Conservation (phyloP, 306 rosid genomes). For the Aeschynomene evenia region DNA sequence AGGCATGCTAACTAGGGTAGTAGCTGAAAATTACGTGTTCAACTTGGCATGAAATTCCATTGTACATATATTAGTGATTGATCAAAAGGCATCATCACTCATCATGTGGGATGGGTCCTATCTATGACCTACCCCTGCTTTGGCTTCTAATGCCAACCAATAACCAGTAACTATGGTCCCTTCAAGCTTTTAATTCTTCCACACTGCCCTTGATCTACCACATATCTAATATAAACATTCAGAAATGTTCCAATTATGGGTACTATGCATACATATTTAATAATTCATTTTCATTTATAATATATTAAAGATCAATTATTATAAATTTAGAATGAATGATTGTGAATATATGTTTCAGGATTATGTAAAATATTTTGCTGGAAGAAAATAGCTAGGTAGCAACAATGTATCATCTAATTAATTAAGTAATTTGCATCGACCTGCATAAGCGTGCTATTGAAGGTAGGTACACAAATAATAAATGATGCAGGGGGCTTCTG, state of each 20-base stretch:
- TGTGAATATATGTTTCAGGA: too few species aligned
- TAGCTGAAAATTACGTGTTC: slow-evolving; percentile 24
- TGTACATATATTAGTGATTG: slow-evolving; percentile 18
- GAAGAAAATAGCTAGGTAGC: too few species aligned
- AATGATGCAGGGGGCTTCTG: slow-evolving; percentile 12
- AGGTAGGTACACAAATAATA: slow-evolving; percentile 15
- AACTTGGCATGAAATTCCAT: slow-evolving; percentile 33
- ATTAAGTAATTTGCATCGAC: slow-evolving; percentile 30
- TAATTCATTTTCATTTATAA: too few species aligned
- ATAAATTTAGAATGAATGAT: too few species aligned
- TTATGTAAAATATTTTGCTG: too few species aligned
- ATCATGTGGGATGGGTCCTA: slow-evolving; percentile 35
- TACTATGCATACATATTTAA: too few species aligned
- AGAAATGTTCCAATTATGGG: too few species aligned
- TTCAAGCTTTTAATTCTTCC: slow-evolving; percentile 16
- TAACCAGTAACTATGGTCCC: slow-evolving; percentile 27
- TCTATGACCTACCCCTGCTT: slow-evolving; percentile 35
- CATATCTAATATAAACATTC: too few species aligned
- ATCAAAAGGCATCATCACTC: slow-evolving; percentile 15
- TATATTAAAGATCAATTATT: too few species aligned
- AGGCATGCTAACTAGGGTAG: slow-evolving; percentile 25
- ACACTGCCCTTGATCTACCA: slow-evolving; percentile 26
- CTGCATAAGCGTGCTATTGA: slow-evolving; percentile 30
- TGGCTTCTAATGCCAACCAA: slow-evolving; percentile 26
- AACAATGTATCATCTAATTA: too few species aligned